These are phyloP conservation scores for Mallotus japonicus DNA, from an alignment of 441 rosid genomes.

Conservation along the genomic window DNA sequence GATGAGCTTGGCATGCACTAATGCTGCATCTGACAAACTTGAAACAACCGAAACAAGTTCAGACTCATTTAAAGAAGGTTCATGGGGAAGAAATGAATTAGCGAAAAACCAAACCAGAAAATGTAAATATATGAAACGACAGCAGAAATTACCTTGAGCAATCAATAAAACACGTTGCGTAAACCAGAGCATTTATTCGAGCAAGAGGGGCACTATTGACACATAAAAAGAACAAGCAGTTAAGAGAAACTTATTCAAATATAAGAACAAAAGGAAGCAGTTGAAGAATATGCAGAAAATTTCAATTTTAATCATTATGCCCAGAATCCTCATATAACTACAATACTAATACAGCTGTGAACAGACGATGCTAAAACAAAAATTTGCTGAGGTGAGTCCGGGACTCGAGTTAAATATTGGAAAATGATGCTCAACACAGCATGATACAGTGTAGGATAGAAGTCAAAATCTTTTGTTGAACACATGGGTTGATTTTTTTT, in stretches of 20 bases:
- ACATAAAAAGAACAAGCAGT: constrained; percentile 12
- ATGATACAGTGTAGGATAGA: background rate
- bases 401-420: background rate
- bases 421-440: background rate
- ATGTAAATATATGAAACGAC: constrained; percentile 1
- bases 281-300: background rate
- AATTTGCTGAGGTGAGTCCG: background rate
- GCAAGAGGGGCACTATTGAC: constrained; percentile 76
- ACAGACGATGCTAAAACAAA: background rate
- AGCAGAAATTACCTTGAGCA: constrained; percentile 60
- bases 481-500: too few species aligned
- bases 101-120: constrained; percentile 2
- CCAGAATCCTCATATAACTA: background rate
- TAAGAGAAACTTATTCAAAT: background rate
- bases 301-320: background rate
- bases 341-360: background rate
- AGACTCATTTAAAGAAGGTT: constrained; percentile 10
- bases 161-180: constrained; percentile 78
- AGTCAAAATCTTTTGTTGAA: background rate
- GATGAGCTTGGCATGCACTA: constrained; percentile 85
- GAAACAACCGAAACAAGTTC: constrained; percentile 29
- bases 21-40: constrained; percentile 85
- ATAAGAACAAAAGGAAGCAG: background rate
- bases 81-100: background rate
- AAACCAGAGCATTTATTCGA: constrained; percentile 72